Evolutionary conservation across 176 grass and related monocot genomes (phyloP).

Genomic region (Aegilops bicornis): DNA sequence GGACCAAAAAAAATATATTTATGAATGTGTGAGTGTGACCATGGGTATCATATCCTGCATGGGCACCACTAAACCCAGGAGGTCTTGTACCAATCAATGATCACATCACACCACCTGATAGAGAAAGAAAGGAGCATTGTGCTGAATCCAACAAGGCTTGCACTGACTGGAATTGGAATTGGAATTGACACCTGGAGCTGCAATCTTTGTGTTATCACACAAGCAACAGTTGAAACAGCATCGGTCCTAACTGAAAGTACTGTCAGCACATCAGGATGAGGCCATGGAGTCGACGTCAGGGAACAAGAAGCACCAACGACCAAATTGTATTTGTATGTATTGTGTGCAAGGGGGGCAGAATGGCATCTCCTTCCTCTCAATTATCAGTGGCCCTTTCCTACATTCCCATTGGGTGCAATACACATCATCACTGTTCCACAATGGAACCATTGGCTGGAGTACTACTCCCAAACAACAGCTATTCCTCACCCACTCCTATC

Average conservation of each 20-base stretch:
- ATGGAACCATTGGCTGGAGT: not conserved
- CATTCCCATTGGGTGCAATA: not conserved
- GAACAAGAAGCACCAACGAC: not conserved
- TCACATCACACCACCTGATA: not conserved
- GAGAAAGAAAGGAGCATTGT: not conserved
- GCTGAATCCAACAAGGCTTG: not conserved
- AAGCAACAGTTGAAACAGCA: not conserved
- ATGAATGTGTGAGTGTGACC: not conserved
- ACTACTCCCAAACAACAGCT: not conserved
- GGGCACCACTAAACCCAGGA: not conserved
- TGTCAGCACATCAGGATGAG: not conserved
- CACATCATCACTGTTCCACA: not conserved
- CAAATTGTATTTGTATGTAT: not conserved
- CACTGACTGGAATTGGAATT: not conserved
- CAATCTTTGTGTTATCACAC: not conserved
- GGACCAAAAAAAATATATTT: too few species aligned
- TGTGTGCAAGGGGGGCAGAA: not conserved
- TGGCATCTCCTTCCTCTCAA: conserved; percentile 8
- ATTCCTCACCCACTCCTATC: not conserved
- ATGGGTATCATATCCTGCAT: not conserved
- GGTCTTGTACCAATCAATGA: not conserved
- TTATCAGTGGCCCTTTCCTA: not conserved
- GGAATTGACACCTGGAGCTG: not conserved
- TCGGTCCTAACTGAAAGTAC: too few species aligned
- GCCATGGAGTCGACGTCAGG: not conserved